Base-by-base conservation (phyloP, 208 protist genomes). In the Balamuthia mandrillaris region DNA sequence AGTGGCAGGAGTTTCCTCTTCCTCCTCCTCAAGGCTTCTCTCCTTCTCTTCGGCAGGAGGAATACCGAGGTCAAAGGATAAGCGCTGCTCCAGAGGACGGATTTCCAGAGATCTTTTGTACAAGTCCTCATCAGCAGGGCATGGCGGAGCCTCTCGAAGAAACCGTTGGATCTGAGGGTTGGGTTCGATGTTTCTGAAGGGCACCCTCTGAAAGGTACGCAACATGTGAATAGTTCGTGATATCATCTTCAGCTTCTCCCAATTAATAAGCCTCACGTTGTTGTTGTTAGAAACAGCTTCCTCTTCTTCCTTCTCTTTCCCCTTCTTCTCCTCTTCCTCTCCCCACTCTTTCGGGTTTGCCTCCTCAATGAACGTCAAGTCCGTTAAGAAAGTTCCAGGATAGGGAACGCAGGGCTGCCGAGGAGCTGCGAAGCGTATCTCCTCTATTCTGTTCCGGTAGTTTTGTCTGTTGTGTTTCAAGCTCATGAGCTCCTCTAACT, bases 161-260 rank as follows among this genome's bases (percentile, higher is more conserved):
- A 72, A 42, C 3, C 5, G 14, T 27, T 72, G 63, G 14, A 72
- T 7, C 1, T 0, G 0, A 18, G 21, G 33, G 63, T 72, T 27
- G 63, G 63, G 63, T 27, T 49, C 27, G 33, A 72, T 35, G n/a
- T 49, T 18, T n/a, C n/a, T n/a, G 41, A 47, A 72, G 10, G 63
- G 31, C 41, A 47, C 41, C 33, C 24, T 49, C 27, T 72, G 63
- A 21, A 72, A 72, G 63, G 31, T 9, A 18, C 24, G 9, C 14
- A 72, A 37, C 1, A 27, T 72, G 63, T 72, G 31, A 37, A 72
- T 49, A 6, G 31, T 27, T 21, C 31, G 35, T n/a, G 33, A 27
- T 18, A 72, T 72, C 63, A 72, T 72, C 63, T 72, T n/a, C 37
- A 72, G 63, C 63, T 72, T 72, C 41, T 72, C 63, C 21, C 35